phyloP scores from a whole-genome alignment of 257 asterid species.

The Agastache rugosa region DNA sequence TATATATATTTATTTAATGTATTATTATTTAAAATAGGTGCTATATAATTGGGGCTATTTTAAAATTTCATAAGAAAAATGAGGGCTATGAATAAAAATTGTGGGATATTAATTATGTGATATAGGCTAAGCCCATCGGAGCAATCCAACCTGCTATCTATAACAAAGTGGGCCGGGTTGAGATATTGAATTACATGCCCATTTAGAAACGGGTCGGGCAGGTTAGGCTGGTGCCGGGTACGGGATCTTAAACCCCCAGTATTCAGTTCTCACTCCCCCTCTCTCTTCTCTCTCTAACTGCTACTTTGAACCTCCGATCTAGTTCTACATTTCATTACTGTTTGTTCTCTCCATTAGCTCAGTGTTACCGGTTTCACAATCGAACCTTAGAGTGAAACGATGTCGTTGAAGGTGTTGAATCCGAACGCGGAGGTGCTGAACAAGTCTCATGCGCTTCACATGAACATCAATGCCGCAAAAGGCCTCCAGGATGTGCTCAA shows the following conservation, averaged over 20 bases:
- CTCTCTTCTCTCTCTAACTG: not conserved
- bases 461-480: conserved; percentile 98
- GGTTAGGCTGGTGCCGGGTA: too few species aligned
- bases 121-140: too few species aligned
- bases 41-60: too few species aligned
- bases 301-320: conserved; percentile 38
- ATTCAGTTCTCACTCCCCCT: too few species aligned
- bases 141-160: too few species aligned
- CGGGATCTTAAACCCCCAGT: not conserved
- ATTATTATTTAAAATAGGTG: too few species aligned
- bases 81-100: too few species aligned
- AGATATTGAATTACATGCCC: too few species aligned
- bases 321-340: conserved; percentile 21
- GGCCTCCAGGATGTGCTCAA: conserved; percentile 96
- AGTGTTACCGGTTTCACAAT: conserved; percentile 28
- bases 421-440: conserved; percentile 99
- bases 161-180: too few species aligned
- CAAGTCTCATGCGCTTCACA: conserved; percentile 98
- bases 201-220: not conserved
- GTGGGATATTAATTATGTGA: too few species aligned
- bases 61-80: too few species aligned
- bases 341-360: not conserved
- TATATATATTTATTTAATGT: too few species aligned
- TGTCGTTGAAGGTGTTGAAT: conserved; percentile 89
- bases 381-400: conserved; percentile 43